Conservation (phyloP, 2,329 filamentous ascomycete genomes). For the Claviceps spartinae region DNA sequence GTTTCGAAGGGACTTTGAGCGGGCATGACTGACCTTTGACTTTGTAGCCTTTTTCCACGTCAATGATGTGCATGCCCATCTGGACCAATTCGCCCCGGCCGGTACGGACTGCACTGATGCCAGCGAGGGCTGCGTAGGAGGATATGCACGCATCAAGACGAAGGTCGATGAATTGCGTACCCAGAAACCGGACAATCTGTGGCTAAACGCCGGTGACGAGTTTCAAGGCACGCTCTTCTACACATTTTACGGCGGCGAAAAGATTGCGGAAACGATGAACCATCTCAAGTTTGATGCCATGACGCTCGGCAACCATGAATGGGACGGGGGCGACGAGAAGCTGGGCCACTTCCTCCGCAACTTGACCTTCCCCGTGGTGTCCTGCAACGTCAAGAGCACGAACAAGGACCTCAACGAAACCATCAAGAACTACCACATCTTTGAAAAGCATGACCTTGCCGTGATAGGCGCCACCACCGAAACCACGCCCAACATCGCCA, state of each 20-base stretch:
- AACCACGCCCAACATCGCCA: slow-evolving; percentile 35
- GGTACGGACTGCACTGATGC: slow-evolving; percentile 48
- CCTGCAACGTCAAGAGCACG: slow-evolving; percentile 48
- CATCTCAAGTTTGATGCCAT: slow-evolving; percentile 53
- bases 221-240: slow-evolving; percentile 58
- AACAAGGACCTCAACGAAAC: slow-evolving; percentile 45
- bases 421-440: slow-evolving; percentile 53
- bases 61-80: slow-evolving; percentile 55
- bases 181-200: slow-evolving; percentile 44
- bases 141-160: slow-evolving; percentile 50
- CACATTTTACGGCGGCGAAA: slow-evolving; percentile 51
- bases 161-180: slow-evolving; percentile 43
- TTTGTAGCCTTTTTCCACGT: slow-evolving; percentile 48
- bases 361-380: slow-evolving; percentile 50
- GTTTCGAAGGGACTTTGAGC: neutral
- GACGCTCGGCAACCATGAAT: slow-evolving; percentile 56
- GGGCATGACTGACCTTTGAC: neutral
- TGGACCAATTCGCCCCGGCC: slow-evolving; percentile 47
- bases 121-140: slow-evolving; percentile 45
- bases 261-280: slow-evolving; percentile 54
- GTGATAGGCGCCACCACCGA: slow-evolving; percentile 44
- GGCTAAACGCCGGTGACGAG: slow-evolving; percentile 55
- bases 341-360: slow-evolving; percentile 49
- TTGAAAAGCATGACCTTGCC: slow-evolving; percentile 44
- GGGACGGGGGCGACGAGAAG: slow-evolving; percentile 49